These are phyloP conservation scores for Cutaneotrichosporon mucoides DNA, from an alignment of 1,284 basidiomycete species.

Conservation along the genomic window DNA sequence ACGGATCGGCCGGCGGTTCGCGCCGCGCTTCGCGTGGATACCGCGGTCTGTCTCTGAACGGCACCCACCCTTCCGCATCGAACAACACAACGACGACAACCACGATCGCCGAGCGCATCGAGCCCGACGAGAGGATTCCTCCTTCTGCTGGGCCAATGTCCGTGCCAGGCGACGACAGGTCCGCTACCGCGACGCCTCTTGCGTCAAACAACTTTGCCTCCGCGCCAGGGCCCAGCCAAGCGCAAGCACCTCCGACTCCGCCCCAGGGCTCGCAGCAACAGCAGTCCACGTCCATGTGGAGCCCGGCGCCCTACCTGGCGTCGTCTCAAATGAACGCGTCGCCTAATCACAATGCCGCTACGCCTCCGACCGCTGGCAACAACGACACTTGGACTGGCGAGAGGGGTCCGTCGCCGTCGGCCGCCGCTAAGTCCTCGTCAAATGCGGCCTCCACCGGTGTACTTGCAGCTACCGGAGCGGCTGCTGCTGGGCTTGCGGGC, in stretches of 20 bases:
- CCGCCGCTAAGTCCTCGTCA: neutral
- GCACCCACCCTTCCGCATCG: neutral
- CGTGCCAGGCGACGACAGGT: neutral
- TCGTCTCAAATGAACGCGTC: neutral
- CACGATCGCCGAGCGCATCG: conserved; percentile 1
- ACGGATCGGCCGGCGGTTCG: conserved; percentile 1
- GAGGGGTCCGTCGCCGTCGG: no score
- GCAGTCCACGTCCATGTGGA: neutral
- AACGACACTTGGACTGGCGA: no score
- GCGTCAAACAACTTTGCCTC: neutral
- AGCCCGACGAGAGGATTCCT: neutral
- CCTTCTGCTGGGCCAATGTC: neutral
- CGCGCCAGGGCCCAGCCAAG: no score
- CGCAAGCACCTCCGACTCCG: neutral
- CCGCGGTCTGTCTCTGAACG: conserved; percentile 18
- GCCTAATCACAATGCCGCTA: neutral
- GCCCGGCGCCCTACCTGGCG: neutral
- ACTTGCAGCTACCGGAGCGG: neutral
- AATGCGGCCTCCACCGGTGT: neutral
- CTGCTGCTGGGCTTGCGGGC: neutral
- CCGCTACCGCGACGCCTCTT: neutral
- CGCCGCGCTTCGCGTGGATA: conserved; percentile 9
- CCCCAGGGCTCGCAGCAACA: no score
- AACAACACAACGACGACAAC: neutral
- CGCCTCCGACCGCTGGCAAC: no score